Evolutionary conservation across 2,329 filamentous ascomycete genomes (phyloP), one percentile per base, ranked within the genome.

Genomic region (Exophiala alcalophila): DNA sequence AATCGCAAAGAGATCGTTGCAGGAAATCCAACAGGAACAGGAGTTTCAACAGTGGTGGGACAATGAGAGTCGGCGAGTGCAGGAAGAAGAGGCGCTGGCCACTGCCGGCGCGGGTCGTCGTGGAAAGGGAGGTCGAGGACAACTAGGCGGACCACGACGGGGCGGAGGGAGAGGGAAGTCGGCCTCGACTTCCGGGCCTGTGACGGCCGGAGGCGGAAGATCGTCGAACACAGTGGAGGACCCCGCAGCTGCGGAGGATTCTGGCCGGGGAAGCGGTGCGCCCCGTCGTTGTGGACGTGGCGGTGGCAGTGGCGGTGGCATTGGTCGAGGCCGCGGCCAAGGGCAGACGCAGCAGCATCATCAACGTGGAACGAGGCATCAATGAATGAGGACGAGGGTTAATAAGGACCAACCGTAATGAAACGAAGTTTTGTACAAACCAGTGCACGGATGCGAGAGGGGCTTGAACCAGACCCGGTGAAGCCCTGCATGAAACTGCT

Each of bases 41-140:
- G 88, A 88, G 37, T 98, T 98, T 61, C 87, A 96, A 61, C 83
- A 94, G 61, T 95, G 90, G 89, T 95, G 89, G 89, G 87, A 94
- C 54, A 81, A 85, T 50, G 90, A 95, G 64, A 88, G 83, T 57
- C 75, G 76, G 47, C 74, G 85, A 19, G 78, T 84, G 25, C 82
- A 83, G 52, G 78, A 83, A 53, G 80, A 80, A 48, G 76, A 78
- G 49, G 71, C 72, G 33, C 55, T 56, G 29, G 53, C 44, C 16
- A 44, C 38, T 6, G 40, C 49, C 18, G 21, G 40, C 3, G 49
- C 47, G 31, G n/a, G 29, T 27, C 59, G 23, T 65, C 63, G 44
- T 65, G 67, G 30, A 68, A 74, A 44, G 52, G 49, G 48, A 40
- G 50, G 58, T 54, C 44, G 55, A 27, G 59, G 61, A 2, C 61